Conservation (phyloP, 805 yeast species). For the Myxozyma neglecta region DNA sequence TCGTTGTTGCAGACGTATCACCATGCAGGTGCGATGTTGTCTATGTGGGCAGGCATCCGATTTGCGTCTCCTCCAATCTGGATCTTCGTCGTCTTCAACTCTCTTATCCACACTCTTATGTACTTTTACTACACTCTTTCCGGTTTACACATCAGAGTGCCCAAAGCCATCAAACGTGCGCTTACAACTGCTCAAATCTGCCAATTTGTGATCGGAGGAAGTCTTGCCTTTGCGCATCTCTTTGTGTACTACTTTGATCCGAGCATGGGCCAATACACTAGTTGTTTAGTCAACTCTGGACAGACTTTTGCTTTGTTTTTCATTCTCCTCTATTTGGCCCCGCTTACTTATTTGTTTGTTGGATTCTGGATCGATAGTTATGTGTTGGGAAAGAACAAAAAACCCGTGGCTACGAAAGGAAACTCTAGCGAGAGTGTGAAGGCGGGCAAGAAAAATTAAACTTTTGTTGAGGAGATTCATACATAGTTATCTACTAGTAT, state of each 20-base stretch:
- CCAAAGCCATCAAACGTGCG: conserved; percentile 54
- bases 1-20: conserved; percentile 71
- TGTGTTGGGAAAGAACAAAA: conserved; percentile 7
- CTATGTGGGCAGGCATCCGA: conserved; percentile 78
- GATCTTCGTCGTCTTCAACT: conserved; percentile 77
- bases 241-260: conserved; percentile 61
- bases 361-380: conserved; percentile 31
- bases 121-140: conserved; percentile 66
- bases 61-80: conserved; percentile 73
- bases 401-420: background rate
- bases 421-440: background rate
- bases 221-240: conserved; percentile 62
- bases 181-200: conserved; percentile 67
- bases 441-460: background rate
- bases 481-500: no score
- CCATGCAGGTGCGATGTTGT: conserved; percentile 77
- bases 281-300: conserved; percentile 59
- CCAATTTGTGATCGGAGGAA: conserved; percentile 69
- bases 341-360: conserved; percentile 38
- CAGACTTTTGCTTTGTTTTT: conserved; percentile 62
- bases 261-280: conserved; percentile 43
- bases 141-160: conserved; percentile 59
- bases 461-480: no score
- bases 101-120: conserved; percentile 76
- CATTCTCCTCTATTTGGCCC: conserved; percentile 65